Evolutionary conservation across 768 basidiomycete genomes (phyloP).

Genomic region (Dacryopinax spathularia): DNA sequence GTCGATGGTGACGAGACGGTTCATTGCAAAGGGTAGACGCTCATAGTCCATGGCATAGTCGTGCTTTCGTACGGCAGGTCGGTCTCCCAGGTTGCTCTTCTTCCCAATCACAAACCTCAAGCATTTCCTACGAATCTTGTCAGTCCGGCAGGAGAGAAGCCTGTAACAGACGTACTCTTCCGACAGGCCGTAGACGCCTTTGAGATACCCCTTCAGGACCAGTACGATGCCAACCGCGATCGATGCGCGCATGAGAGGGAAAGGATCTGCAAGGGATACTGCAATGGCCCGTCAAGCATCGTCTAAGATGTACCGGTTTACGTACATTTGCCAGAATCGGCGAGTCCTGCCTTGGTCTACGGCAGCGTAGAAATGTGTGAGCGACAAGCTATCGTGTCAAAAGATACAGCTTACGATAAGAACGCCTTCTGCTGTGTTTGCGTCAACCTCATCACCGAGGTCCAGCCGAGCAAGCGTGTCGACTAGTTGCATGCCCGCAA

Average conservation of each 20-base stretch:
- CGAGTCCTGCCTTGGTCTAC: slow-evolving; percentile 4
- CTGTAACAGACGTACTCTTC: slow-evolving; percentile 58
- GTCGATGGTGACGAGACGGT: slow-evolving; percentile 43
- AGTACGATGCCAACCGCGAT: slow-evolving; percentile 73
- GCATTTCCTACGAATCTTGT: slow-evolving; percentile 54
- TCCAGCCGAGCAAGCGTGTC: slow-evolving; percentile 59
- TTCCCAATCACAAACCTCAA: slow-evolving; percentile 74
- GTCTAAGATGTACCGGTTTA: neutral
- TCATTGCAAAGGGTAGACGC: slow-evolving; percentile 51
- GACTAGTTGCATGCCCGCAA: slow-evolving; percentile 67
- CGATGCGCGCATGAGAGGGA: slow-evolving; percentile 28
- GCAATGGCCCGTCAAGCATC: neutral
- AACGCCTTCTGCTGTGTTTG: slow-evolving; percentile 8
- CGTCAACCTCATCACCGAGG: slow-evolving; percentile 20
- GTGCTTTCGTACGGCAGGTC: slow-evolving; percentile 49
- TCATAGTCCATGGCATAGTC: slow-evolving; percentile 56
- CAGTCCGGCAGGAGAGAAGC: neutral
- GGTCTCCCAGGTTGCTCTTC: slow-evolving; percentile 82
- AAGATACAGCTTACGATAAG: slow-evolving; percentile 2
- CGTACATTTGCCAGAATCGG: slow-evolving; percentile 3
- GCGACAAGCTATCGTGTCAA: neutral
- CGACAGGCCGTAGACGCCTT: slow-evolving; percentile 65
- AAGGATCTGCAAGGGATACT: neutral
- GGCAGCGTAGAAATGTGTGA: neutral
- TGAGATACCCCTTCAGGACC: slow-evolving; percentile 75